Evolutionary conservation across 139 green algal species (phyloP).

Genomic region (Coelastrella sp.): DNA sequence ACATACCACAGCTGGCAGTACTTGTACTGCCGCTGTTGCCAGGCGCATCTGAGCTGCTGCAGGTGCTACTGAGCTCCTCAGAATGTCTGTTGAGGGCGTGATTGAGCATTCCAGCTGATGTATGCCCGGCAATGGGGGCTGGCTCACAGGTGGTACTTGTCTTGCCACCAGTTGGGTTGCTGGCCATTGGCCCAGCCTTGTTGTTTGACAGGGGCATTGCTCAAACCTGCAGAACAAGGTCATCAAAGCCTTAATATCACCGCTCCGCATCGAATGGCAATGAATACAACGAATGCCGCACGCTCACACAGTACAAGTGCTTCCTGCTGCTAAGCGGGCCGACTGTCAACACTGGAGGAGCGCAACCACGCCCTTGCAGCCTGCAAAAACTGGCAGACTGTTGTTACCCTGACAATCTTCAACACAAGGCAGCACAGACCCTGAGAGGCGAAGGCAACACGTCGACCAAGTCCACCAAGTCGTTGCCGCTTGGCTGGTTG

Average conservation of each 20-base stretch:
- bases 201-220: not conserved
- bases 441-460: not conserved
- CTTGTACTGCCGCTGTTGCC: conserved; percentile 9
- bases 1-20: not conserved
- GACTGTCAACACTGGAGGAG: not conserved
- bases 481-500: not conserved
- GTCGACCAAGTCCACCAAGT: not conserved
- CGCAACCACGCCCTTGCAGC: not conserved
- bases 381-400: not conserved
- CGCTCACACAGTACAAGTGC: not conserved
- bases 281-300: not conserved
- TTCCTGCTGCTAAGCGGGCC: not conserved
- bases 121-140: not conserved
- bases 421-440: not conserved
- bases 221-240: not conserved
- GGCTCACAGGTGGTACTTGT: not conserved
- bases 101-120: not conserved
- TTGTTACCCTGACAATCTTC: not conserved
- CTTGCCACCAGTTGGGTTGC: not conserved
- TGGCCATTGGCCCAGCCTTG: not conserved
- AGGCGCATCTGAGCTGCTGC: not conserved
- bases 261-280: not conserved
- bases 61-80: not conserved
- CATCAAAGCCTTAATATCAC: not conserved
- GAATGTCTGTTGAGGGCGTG: not conserved